Conservation (phyloP, 371 early-diverging fungal species). For the Circinella minor region DNA sequence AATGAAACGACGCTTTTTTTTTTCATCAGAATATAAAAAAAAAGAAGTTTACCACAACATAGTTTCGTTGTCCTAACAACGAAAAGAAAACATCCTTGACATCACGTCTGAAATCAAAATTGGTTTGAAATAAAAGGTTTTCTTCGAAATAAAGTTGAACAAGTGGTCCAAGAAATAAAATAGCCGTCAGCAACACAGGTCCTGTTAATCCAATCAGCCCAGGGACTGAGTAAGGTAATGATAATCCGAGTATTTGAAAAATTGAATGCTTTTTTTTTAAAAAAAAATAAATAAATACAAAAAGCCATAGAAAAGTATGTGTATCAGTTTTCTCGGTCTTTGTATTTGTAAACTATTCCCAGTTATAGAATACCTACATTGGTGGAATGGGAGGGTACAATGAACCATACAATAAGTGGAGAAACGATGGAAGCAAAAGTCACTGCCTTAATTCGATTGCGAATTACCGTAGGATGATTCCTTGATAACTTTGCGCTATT, state of each 20-base stretch:
- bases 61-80: constrained; percentile 47
- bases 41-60: constrained; percentile 39
- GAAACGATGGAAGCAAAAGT: constrained; percentile 31
- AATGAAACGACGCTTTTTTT: no score
- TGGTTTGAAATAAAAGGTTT: constrained; percentile 39
- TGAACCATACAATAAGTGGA: constrained; percentile 25
- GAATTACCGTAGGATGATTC: constrained; percentile 44
- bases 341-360: no score
- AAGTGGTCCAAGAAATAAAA: constrained; percentile 62
- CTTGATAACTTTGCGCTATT: constrained; percentile 24
- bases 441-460: constrained; percentile 44
- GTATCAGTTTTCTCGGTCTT: background rate
- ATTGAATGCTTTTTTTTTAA: constrained; percentile 8
- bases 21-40: background rate
- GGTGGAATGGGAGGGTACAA: constrained; percentile 9
- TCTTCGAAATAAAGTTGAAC: constrained; percentile 37
- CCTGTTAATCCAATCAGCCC: constrained; percentile 8
- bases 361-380: background rate
- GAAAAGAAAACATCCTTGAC: constrained; percentile 20
- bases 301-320: no score
- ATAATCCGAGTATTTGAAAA: background rate
- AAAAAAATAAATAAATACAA: no score
- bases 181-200: constrained; percentile 32
- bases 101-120: constrained; percentile 34
- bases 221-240: constrained; percentile 5